These are phyloP conservation scores for Creolimax fragrantissima DNA, from an alignment of 78 protist genomes.

Conservation along the genomic window DNA sequence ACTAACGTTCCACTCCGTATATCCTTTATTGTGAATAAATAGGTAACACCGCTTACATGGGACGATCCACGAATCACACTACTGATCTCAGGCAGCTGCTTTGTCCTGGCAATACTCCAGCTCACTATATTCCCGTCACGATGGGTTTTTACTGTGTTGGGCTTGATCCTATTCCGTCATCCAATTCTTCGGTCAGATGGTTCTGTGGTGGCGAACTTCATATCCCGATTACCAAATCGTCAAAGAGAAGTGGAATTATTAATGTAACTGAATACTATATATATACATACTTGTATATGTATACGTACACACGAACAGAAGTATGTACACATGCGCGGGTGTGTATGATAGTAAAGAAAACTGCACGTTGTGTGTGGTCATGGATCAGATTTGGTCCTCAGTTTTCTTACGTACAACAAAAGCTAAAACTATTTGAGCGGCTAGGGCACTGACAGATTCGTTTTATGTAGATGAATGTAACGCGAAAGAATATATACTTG, in stretches of 20 bases:
- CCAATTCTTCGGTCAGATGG: slow-evolving; percentile 1
- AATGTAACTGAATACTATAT: neutral
- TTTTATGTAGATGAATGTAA: no score
- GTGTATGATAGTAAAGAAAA: no score
- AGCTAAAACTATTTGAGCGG: no score
- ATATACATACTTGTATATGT: no score
- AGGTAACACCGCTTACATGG: neutral
- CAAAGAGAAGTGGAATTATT: neutral
- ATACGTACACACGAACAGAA: no score
- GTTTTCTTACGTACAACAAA: no score
- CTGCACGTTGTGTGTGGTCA: no score
- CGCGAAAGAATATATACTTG: no score
- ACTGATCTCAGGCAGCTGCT: neutral
- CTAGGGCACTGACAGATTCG: no score
- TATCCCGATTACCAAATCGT: slow-evolving; percentile 9
- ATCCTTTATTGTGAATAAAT: neutral
- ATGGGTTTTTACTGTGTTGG: neutral
- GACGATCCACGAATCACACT: neutral
- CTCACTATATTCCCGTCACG: neutral
- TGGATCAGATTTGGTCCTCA: no score
- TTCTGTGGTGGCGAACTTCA: slow-evolving; percentile 1
- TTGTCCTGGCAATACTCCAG: neutral
- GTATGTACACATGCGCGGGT: no score
- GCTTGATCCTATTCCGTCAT: slow-evolving; percentile 6
- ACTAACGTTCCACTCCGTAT: no score